phyloP scores from a whole-genome alignment of 106 monocot species.

The Allium sativum region DNA sequence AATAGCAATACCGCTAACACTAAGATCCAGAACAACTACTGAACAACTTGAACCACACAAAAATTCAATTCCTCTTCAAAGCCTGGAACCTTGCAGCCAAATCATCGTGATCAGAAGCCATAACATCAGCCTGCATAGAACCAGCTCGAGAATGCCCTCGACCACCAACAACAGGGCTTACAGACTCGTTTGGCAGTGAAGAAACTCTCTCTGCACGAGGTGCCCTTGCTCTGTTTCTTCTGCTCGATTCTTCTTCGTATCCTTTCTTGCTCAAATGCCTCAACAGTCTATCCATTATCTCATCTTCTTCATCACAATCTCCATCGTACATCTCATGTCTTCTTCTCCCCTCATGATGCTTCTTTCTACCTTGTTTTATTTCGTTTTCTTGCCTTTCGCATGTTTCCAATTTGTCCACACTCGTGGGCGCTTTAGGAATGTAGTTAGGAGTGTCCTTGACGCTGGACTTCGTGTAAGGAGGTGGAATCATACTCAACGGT shows the following conservation, averaged over 20 bases:
- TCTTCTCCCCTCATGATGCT: constrained; percentile 4
- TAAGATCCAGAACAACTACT: too few relatives aligned
- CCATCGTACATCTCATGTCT: constrained; percentile 4
- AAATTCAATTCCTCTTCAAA: constrained; percentile 26
- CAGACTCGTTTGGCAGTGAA: constrained; percentile 24
- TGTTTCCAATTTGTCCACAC: not conserved
- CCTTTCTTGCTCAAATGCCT: constrained; percentile 57
- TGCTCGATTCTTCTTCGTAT: not conserved
- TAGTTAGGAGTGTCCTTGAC: not conserved
- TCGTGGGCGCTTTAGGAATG: too few relatives aligned
- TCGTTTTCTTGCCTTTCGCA: not conserved
- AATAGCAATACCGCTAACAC: too few relatives aligned
- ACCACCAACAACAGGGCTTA: not conserved
- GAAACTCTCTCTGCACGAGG: constrained; percentile 17
- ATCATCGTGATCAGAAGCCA: constrained; percentile 42
- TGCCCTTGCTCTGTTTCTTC: constrained; percentile 8
- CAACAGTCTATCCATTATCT: constrained; percentile 43
- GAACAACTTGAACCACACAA: too few relatives aligned
- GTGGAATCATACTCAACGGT: constrained; percentile 14
- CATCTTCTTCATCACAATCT: constrained; percentile 33
- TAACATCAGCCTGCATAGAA: constrained; percentile 45
- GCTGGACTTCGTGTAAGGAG: constrained; percentile 42
- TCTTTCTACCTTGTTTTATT: not conserved
- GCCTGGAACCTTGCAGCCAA: constrained; percentile 36
- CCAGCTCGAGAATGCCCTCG: constrained; percentile 17